phyloP scores from a whole-genome alignment of 352 stramenopile species.

The Pythium brassicae region DNA sequence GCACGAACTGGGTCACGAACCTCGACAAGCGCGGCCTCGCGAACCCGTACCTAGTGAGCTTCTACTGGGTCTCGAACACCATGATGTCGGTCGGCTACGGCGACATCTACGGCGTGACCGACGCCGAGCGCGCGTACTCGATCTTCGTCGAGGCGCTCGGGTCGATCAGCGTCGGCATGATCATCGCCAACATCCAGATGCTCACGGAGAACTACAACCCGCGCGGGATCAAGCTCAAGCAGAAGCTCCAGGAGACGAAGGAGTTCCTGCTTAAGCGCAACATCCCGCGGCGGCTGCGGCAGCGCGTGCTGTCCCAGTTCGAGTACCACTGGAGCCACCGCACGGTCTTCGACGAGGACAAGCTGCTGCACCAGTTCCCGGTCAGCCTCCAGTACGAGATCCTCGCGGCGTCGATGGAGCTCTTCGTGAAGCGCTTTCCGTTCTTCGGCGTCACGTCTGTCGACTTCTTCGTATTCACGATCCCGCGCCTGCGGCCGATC shows the following conservation, averaged over 20 bases:
- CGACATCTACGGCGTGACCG: conserved; percentile 83
- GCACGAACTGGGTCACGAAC: conserved; percentile 68
- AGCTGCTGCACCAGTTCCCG: conserved; percentile 58
- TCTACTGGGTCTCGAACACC: conserved; percentile 92
- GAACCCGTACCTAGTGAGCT: conserved; percentile 83
- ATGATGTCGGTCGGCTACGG: conserved; percentile 94
- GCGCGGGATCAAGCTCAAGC: conserved; percentile 58
- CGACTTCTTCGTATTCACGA: conserved; percentile 70
- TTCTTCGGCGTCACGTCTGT: conserved; percentile 74
- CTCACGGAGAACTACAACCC: conserved; percentile 91
- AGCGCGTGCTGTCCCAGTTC: conserved; percentile 74
- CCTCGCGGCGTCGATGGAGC: conserved; percentile 67
- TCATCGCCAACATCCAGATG: conserved; percentile 91
- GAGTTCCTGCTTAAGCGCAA: conserved; percentile 70
- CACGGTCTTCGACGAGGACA: conserved; percentile 73
- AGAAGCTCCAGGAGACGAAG: conserved; percentile 76
- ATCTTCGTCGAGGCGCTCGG: conserved; percentile 83
- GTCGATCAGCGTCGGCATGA: conserved; percentile 88
- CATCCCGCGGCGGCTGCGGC: conserved; percentile 57
- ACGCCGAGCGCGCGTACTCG: conserved; percentile 76
- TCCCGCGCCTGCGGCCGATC: conserved; percentile 57
- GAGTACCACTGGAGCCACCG: conserved; percentile 75
- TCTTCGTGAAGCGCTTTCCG: conserved; percentile 70
- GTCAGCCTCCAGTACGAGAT: conserved; percentile 78
- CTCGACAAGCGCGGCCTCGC: conserved; percentile 33